Conservation (phyloP, 2,329 filamentous ascomycete genomes). For the Colletotrichum phormii region DNA sequence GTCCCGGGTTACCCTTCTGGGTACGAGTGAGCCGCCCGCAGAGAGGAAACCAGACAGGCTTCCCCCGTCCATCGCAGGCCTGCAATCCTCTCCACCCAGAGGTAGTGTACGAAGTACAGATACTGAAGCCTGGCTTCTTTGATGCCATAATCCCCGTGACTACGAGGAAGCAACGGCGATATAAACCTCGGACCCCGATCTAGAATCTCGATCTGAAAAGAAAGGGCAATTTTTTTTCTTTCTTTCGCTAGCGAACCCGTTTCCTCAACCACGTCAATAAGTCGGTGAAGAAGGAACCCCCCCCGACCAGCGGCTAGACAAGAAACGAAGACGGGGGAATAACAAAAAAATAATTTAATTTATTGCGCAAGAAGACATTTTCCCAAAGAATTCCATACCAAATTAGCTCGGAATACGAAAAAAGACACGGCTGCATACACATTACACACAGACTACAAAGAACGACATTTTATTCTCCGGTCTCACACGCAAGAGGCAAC, state of each 20-base stretch:
- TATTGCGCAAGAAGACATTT: constrained; percentile 12
- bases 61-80: constrained; percentile 25
- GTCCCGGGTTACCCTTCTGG: constrained; percentile 22
- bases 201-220: constrained; percentile 29
- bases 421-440: constrained; percentile 1
- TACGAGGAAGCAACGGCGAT: constrained; percentile 7
- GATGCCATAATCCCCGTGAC: constrained; percentile 9
- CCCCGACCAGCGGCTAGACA: neutral
- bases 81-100: neutral
- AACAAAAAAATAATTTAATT: constrained; percentile 15
- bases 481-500: constrained; percentile 19
- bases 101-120: neutral
- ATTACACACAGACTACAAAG: constrained; percentile 16
- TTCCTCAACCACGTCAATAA: constrained; percentile 27
- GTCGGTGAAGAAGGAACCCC: too few species aligned
- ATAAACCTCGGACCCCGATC: constrained; percentile 29
- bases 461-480: constrained; percentile 14
- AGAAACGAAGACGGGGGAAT: neutral
- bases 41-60: constrained; percentile 16
- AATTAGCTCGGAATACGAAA: constrained; percentile 25
- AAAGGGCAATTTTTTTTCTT: neutral
- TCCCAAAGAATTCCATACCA: constrained; percentile 16
- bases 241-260: constrained; percentile 19
- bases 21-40: constrained; percentile 1
- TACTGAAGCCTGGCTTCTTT: neutral